Conservation (phyloP, 2,329 filamentous ascomycete species). For the Colletotrichum brevisporum region DNA sequence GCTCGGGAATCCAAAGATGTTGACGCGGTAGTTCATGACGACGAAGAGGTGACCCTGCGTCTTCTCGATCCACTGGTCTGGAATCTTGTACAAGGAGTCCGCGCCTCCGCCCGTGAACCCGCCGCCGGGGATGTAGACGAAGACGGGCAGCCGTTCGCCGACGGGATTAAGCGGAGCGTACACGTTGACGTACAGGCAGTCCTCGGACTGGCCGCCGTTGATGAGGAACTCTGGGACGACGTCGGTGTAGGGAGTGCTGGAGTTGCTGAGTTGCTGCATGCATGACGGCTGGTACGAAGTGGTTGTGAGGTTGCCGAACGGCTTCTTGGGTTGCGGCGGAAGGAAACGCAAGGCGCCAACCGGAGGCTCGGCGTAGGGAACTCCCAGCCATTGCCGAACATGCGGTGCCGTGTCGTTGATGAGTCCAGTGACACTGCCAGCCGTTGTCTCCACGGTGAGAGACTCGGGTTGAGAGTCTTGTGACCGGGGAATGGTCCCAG, state of each 20-base stretch:
- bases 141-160: conserved; percentile 1
- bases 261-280: conserved; percentile 48
- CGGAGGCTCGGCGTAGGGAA: conserved; percentile 71
- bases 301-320: conserved; percentile 45
- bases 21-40: conserved; percentile 48
- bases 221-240: conserved; percentile 20
- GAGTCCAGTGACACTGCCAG: conserved; percentile 10
- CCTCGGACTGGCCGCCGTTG: conserved; percentile 45
- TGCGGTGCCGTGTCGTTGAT: conserved; percentile 23
- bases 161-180: conserved; percentile 45
- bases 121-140: conserved; percentile 28
- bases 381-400: conserved; percentile 46
- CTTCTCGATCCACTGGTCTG: conserved; percentile 45
- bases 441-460: conserved; percentile 4
- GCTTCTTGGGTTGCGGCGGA: conserved; percentile 48
- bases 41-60: conserved; percentile 47
- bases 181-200: conserved; percentile 52
- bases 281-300: conserved; percentile 49
- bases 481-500: background rate
- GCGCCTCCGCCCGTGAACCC: conserved; percentile 28
- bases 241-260: conserved; percentile 40
- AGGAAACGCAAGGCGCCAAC: conserved; percentile 63
- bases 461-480: too few relatives aligned
- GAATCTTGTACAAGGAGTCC: conserved; percentile 37
- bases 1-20: conserved; percentile 49